A percentile compares a stretch with the other conserved stretches of the same genome.
Conservation (phyloP, 306 rosid genomes). For the Ormosia emarginata region DNA sequence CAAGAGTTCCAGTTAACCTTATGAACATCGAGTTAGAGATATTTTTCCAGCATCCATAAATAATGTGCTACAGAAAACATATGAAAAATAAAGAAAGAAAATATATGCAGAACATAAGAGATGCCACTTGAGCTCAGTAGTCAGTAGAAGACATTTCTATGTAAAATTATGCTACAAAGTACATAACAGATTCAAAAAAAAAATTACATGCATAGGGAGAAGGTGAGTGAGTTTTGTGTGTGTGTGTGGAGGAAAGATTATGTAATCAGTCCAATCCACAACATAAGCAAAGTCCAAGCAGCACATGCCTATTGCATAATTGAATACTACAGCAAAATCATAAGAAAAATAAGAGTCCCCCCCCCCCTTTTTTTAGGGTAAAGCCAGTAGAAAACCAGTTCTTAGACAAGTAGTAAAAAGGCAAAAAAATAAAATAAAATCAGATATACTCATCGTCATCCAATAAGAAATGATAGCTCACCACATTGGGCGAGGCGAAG, state of each 20-base stretch:
- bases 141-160: neutral
- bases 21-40: neutral
- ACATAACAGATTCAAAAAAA: neutral
- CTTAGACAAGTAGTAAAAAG: neutral
- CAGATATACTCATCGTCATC: neutral
- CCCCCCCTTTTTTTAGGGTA: neutral
- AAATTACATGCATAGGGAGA: neutral
- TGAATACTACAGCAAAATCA: neutral
- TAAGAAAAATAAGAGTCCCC: neutral
- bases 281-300: neutral
- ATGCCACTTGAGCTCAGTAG: neutral
- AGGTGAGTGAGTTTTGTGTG: neutral
- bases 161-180: neutral
- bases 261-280: neutral
- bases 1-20: conserved; percentile 9
- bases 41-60: neutral
- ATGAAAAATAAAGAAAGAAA: neutral
- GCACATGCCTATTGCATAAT: neutral
- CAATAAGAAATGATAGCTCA: conserved; percentile 29
- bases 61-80: neutral
- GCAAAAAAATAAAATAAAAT: neutral
- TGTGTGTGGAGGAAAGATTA: neutral
- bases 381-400: conserved; percentile 7
- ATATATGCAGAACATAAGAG: neutral
- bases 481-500: conserved; percentile 79